Evolutionary conservation across 305 asterid genomes (phyloP), one percentile per base, ranked within the genome.

Genomic region (Plantago coronopus): DNA sequence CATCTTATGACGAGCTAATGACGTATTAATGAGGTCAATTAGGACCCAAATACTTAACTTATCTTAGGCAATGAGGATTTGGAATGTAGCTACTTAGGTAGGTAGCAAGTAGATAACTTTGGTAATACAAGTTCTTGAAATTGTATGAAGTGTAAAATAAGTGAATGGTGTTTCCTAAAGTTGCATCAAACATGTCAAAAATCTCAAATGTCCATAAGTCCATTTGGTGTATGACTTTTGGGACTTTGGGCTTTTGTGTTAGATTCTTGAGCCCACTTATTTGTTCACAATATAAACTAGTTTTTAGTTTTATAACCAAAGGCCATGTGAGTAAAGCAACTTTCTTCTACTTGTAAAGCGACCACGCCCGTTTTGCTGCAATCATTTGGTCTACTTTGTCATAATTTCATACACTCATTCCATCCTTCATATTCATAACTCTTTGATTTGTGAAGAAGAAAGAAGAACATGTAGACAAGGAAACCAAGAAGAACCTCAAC

Each of bases 371-470:
- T 74, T 76, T 73, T 78, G 78, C 66, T 69, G 65, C 81, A 80
- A 85, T 85, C 83, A 85, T 82, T 65, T 60, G 82, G 85, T 85
- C 87, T 78, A 67, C 74, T 78, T 84, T 79, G 59, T 59, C 71
- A 83, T 70, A 54, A 77, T 70, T 81, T 63, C 29, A 15, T 64
- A 29, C 20, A 62, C 66, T 51, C 73, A 51, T 63, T 56, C 19
- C 22, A 17, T 17, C 19, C 25, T 22, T 6, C 22, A 48, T 45
- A 2, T 49, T 58, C 29, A 37, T 23, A 45, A 18, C 48, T 51
- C 38, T 63, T 54, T 58, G 12, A 25, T 48, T 34, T n/a, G 47
- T 21, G n/a, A n/a, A n/a, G n/a, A n/a, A n/a, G n/a, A n/a, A n/a
- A n/a, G n/a, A n/a, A n/a, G n/a, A n/a, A n/a, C n/a, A n/a, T n/a